A percentile compares a stretch with the other conserved stretches of the same genome.
Conservation (phyloP, 2,329 filamentous ascomycete species). For the Drechslera avenae region DNA sequence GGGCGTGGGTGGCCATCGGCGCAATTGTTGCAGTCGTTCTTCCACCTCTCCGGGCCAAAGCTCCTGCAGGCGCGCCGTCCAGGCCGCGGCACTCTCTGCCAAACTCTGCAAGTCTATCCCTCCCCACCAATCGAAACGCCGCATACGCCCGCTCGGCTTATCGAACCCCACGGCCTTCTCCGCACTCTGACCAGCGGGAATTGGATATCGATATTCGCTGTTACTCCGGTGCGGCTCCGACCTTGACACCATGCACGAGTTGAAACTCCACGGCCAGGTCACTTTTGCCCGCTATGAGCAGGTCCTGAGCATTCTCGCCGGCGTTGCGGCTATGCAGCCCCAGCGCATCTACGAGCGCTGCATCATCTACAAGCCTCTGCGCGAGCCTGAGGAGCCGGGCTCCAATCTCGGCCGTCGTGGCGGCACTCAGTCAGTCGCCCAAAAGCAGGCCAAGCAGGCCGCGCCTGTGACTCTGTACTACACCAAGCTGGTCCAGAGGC, state of each 20-base stretch:
- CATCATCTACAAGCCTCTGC: constrained; percentile 62
- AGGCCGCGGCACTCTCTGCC: constrained; percentile 17
- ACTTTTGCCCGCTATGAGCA: constrained; percentile 62
- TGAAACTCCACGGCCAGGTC: constrained; percentile 65
- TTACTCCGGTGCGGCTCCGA: constrained; percentile 21
- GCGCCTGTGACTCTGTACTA: constrained; percentile 59
- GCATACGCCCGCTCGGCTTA: constrained; percentile 24
- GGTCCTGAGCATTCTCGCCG: constrained; percentile 65
- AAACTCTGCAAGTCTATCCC: constrained; percentile 19
- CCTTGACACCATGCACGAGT: constrained; percentile 61
- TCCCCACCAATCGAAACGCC: constrained; percentile 30
- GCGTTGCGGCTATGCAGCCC: constrained; percentile 66
- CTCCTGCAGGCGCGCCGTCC: constrained; percentile 24
- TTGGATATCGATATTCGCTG: constrained; percentile 32
- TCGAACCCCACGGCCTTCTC: constrained; percentile 35
- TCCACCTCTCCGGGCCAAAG: constrained; percentile 24
- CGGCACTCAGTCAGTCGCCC: constrained; percentile 45
- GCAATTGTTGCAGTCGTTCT: constrained; percentile 20
- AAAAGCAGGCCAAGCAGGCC: constrained; percentile 38
- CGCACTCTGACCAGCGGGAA: constrained; percentile 29
- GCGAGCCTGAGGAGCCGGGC: constrained; percentile 51
- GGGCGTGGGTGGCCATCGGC: constrained; percentile 21
- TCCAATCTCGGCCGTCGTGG: constrained; percentile 42
- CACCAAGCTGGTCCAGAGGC: constrained; percentile 56
- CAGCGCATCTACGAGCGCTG: constrained; percentile 59